A percentile compares a stretch with the other conserved stretches of the same genome.
Conservation (phyloP, 2,329 filamentous ascomycete genomes). For the Arthrobotrys entomopaga region DNA sequence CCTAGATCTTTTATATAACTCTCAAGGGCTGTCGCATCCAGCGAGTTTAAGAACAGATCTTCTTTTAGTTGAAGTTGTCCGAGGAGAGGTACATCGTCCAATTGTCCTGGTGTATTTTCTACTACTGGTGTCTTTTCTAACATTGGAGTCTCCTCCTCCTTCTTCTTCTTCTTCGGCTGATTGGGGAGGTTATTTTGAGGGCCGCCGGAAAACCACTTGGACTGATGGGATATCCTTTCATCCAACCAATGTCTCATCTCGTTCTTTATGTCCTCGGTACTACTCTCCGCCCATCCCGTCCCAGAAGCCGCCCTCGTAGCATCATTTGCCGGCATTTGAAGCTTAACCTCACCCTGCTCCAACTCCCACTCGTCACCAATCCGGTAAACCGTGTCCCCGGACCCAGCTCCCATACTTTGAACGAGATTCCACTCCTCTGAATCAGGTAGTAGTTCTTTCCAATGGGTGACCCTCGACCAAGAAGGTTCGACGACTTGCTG, state of each 20-base stretch:
- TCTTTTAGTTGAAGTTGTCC: slow-evolving; percentile 1
- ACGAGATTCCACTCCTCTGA: slow-evolving; percentile 4
- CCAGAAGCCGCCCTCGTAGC: not conserved
- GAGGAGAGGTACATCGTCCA: not conserved
- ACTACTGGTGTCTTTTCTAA: not conserved
- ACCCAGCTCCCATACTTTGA: not conserved
- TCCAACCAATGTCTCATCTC: too few species aligned
- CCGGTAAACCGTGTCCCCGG: slow-evolving; percentile 12
- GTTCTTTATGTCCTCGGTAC: not conserved
- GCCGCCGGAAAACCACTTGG: not conserved
- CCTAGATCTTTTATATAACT: not conserved
- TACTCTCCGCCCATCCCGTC: not conserved
- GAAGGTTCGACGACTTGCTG: slow-evolving; percentile 14
- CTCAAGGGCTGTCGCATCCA: not conserved
- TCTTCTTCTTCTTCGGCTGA: not conserved
- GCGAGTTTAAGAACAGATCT: not conserved
- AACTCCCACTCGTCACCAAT: slow-evolving; percentile 9
- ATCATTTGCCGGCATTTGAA: not conserved
- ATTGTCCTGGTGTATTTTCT: not conserved
- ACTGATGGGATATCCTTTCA: not conserved
- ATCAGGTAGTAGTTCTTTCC: not conserved
- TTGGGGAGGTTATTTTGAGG: not conserved
- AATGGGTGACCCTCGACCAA: slow-evolving; percentile 9
- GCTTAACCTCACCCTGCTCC: not conserved
- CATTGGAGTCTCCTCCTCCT: not conserved